Base-by-base conservation (phyloP, 2,329 filamentous ascomycete genomes). In the Pseudocercospora cruenta region DNA sequence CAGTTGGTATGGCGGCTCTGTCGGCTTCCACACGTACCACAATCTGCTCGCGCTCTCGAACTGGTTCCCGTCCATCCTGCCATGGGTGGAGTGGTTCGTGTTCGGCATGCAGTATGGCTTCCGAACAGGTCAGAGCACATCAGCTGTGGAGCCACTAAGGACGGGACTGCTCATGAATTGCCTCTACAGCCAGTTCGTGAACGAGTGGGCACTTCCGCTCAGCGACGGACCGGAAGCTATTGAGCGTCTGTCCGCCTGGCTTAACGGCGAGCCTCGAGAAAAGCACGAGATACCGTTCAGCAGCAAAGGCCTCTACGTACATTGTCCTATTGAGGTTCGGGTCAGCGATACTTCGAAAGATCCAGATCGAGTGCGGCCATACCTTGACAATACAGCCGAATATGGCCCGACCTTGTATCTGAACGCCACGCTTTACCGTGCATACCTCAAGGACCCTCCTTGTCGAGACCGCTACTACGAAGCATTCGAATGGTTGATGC, bases 91-190 rank as follows among this genome's bases (percentile, higher is more conserved):
- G 80, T 95, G 93, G 91, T 94, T 97, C 77, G 91, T 98, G 63
- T 97, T 97, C 74, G 93, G 94, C 72, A 93, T 98, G 91, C 94
- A 98, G 79, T 98, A 97, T 78, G 94, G 94, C 60, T 97, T 97
- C 84, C 83, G 83, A 36, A 87, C 92, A 67, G 88, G 88, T 58
- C 85, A 84, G 2, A 84, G 85, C 60, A 90, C 88, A 47, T 84
- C 85, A n/a, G 94, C 91, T 5, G 87, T 97, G 19, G 91, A 97
- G 79, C 88, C 90, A 22, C 91, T 91, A 69, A 88, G 91, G 66
- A 83, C 90, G 69, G 94, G 93, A 12, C 86, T 98, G 54, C 84
- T 97, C 60, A 94, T 99, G 91, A 95, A 99, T 82, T 99, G 95
- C 75, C 86, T 98, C 5, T 99, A 97, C 83, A 94, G 91, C n/a